Evolutionary conservation across 2,329 filamentous ascomycete genomes (phyloP), one percentile per base, ranked within the genome.

Genomic region (Bipolaris bicolor): DNA sequence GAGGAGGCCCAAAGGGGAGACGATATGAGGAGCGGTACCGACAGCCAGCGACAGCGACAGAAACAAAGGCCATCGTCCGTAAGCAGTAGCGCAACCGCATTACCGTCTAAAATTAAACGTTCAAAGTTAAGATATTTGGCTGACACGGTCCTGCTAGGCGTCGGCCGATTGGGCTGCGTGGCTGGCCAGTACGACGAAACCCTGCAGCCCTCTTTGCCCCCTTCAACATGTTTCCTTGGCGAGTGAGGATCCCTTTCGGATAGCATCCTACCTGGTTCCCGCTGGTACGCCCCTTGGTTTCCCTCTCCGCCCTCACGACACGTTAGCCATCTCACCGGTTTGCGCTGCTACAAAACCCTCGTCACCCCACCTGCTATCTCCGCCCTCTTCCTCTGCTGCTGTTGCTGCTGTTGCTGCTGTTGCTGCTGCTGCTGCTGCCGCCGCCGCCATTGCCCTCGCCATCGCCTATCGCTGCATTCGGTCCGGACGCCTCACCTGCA

Each of bases 21-120:
- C 2, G 29, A 13, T 31, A 10, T 4, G 29, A 31, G 10, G 10
- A 31, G 29, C 29, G 29, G 29, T 31, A 13, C 29, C 29, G 29
- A 31, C 29, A 31, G 29, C 10, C 29, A 31, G 29, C 29, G 29
- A 31, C 29, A 31, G 9, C 26, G 26, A 10, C 26, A 29, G 29
- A 11, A 31, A 31, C 29, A 31, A 31, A 31, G 29, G 4, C 29
- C 29, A 31, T 26, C 16, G 24, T 18, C 31, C 49, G 16, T 52
- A 57, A 52, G 49, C 45, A 53, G 57, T 53, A 57, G 53, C 54
- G 49, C 57, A 53, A 45, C 40, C 57, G 49, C 45, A 18, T 20
- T 34, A n/a, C 45, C 16, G 16, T 22, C 49, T 36, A 57, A 60
- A 47, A 57, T 50, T 57, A 59, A 24, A 47, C 26, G n/a, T 50